Conservation (phyloP, 805 yeast genomes). For the Wickerhamiella azymoides region DNA sequence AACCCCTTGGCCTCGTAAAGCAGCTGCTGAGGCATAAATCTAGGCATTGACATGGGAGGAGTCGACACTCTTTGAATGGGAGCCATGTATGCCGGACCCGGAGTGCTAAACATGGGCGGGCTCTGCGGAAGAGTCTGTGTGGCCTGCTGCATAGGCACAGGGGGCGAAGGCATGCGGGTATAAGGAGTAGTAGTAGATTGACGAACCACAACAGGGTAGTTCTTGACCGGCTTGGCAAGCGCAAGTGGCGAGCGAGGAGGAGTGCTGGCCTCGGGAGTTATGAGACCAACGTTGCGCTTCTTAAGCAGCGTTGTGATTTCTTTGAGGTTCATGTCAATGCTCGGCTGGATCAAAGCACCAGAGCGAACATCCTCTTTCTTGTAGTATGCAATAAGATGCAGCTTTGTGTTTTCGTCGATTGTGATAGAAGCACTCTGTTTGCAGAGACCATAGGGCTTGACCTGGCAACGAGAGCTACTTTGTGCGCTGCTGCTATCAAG, state of each 20-base stretch:
- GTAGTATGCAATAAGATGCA: constrained; percentile 49
- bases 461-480: constrained; percentile 25
- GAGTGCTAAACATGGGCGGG: neutral
- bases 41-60: neutral
- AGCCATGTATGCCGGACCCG: neutral
- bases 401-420: constrained; percentile 37
- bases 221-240: neutral
- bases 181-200: neutral
- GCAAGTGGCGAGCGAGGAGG: constrained; percentile 7
- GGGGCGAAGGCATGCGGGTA: neutral
- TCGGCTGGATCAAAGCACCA: constrained; percentile 29
- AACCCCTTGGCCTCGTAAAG: neutral
- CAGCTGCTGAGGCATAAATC: neutral
- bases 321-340: constrained; percentile 31
- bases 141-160: neutral
- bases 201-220: neutral
- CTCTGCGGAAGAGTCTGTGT: neutral
- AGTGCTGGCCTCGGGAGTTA: constrained; percentile 2
- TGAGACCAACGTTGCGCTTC: neutral
- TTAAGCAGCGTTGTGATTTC: constrained; percentile 15
- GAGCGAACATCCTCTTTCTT: constrained; percentile 21
- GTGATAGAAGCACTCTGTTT: constrained; percentile 52
- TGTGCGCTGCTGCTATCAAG: constrained; percentile 30
- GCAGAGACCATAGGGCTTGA: constrained; percentile 40
- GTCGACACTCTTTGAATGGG: neutral